phyloP scores from a whole-genome alignment of 1,139 yeast genomes.

The Kurtzmaniella quercitrusa region DNA sequence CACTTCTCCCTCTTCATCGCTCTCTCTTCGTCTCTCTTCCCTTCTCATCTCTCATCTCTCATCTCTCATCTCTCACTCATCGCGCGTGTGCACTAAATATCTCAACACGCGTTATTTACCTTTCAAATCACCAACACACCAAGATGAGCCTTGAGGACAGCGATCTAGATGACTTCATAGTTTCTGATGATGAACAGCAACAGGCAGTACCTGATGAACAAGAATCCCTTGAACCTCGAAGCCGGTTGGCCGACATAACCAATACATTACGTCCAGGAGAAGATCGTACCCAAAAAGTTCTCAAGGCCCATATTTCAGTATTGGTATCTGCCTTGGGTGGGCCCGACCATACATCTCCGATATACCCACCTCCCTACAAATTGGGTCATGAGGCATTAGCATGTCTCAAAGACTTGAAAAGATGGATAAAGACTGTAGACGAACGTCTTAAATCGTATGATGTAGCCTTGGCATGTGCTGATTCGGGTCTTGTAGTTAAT shows the following conservation, averaged over 20 bases:
- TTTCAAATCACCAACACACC: neutral
- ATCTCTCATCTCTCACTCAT: neutral
- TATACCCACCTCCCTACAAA: conserved; percentile 52
- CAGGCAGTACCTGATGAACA: conserved; percentile 4
- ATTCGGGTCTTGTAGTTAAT: conserved; percentile 64
- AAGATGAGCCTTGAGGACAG: conserved; percentile 1
- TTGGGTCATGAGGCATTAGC: conserved; percentile 91
- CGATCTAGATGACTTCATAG: conserved; percentile 18
- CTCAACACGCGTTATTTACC: conserved; percentile 1
- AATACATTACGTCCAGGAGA: conserved; percentile 31
- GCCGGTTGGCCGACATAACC: conserved; percentile 27
- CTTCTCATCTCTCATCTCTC: neutral
- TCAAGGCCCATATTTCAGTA: conserved; percentile 66
- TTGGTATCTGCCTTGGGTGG: conserved; percentile 84
- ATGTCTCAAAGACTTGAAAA: conserved; percentile 79
- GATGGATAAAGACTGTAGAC: conserved; percentile 85
- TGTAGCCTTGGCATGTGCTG: conserved; percentile 87
- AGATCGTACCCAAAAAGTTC: conserved; percentile 38
- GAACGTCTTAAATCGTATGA: conserved; percentile 65
- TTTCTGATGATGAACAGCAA: conserved; percentile 15
- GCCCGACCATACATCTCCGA: conserved; percentile 50
- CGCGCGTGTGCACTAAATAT: neutral
- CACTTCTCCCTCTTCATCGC: too few species aligned
- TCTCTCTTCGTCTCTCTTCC: too few species aligned
- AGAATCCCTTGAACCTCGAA: neutral